Conservation (phyloP, 257 asterid genomes). For the Petunia axillaris region DNA sequence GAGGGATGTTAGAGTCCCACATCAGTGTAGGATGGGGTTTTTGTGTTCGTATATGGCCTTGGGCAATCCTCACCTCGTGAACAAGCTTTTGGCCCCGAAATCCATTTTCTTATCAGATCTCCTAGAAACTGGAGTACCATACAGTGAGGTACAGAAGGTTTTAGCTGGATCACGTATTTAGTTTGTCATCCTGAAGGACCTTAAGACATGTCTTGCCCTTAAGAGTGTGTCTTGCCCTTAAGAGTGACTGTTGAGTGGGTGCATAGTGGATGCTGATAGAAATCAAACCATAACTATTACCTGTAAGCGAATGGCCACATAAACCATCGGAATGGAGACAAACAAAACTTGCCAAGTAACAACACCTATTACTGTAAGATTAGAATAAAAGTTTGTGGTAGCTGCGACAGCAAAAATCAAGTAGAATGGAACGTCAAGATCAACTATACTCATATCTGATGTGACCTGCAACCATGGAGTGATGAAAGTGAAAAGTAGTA, state of each 20-base stretch:
- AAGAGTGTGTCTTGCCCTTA: background rate
- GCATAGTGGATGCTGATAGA: background rate
- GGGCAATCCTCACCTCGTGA: too few species aligned
- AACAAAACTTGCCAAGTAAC: conserved; percentile 86
- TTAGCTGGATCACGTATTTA: background rate
- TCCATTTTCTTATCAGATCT: too few species aligned
- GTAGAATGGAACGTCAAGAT: conserved; percentile 31
- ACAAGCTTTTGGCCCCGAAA: too few species aligned
- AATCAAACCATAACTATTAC: conserved; percentile 37
- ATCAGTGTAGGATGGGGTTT: too few species aligned
- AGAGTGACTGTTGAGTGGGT: background rate
- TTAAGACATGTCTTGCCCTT: background rate
- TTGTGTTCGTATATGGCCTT: too few species aligned
- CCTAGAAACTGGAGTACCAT: background rate
- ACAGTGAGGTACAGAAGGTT: background rate
- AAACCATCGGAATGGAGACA: conserved; percentile 64
- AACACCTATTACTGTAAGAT: conserved; percentile 55
- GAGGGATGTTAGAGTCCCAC: too few species aligned
- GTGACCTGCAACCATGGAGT: conserved; percentile 53
- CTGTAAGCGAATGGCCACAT: conserved; percentile 73
- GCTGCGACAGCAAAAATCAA: conserved; percentile 15
- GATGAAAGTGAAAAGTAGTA: background rate
- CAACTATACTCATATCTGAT: conserved; percentile 80
- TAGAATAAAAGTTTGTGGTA: conserved; percentile 25
- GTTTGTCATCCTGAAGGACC: too few species aligned